A percentile compares a stretch with the other conserved stretches of the same genome.
Conservation (phyloP, 2,329 filamentous ascomycete species). For the Epichloe gansuensis region DNA sequence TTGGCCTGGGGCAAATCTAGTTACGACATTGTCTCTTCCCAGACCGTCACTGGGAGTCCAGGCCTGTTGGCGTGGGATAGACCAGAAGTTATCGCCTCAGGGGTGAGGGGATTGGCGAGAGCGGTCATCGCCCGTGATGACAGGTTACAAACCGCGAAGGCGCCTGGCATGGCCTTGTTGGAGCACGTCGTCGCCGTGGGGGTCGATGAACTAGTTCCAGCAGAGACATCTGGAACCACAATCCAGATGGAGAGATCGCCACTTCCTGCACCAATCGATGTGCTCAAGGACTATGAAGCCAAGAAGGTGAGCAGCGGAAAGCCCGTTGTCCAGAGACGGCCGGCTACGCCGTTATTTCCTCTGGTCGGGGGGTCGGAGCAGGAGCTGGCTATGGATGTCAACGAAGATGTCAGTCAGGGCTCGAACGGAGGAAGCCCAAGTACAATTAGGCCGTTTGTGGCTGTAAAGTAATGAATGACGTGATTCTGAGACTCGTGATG, state of each 20-base stretch:
- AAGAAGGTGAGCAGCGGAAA: not conserved
- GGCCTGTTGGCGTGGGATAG: conserved; percentile 36
- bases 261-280: not conserved
- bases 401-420: not conserved
- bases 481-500: too few species aligned
- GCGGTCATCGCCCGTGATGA: conserved; percentile 25
- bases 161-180: conserved; percentile 17
- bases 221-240: conserved; percentile 8
- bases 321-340: not conserved
- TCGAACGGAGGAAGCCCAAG: conserved; percentile 7
- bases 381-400: not conserved
- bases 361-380: not conserved
- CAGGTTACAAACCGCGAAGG: conserved; percentile 19
- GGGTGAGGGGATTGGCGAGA: conserved; percentile 27
- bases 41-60: conserved; percentile 25
- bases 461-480: not conserved
- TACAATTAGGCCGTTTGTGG: conserved; percentile 8
- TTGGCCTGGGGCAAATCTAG: conserved; percentile 34
- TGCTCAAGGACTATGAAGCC: not conserved
- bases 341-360: not conserved
- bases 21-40: conserved; percentile 30
- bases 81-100: conserved; percentile 31
- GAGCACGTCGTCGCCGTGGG: conserved; percentile 23
- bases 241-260: conserved; percentile 1
- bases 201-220: conserved; percentile 9